Conservation (phyloP, 2,329 filamentous ascomycete species). For the Sporothrix brasiliensis region DNA sequence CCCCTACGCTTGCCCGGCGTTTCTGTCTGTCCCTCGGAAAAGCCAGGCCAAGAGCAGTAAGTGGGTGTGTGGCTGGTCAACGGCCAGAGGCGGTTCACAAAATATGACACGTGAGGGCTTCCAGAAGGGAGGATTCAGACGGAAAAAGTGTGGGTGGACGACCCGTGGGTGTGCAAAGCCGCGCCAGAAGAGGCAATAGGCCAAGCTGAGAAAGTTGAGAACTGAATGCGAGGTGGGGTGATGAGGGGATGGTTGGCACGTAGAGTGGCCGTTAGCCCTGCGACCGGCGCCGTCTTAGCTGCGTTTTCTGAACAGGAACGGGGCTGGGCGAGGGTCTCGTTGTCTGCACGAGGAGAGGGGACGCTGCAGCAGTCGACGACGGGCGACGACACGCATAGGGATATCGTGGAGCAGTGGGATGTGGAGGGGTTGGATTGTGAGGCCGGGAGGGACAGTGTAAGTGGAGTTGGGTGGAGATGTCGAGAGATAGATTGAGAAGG, state of each 20-base stretch:
- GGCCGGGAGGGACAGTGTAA: neutral
- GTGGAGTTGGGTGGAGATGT: constrained; percentile 21
- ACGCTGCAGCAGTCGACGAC: neutral
- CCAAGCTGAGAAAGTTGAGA: neutral
- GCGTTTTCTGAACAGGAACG: constrained; percentile 30
- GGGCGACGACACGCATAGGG: neutral
- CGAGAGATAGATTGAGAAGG: neutral
- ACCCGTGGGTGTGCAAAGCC: neutral
- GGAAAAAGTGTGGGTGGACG: neutral
- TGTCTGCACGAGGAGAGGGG: constrained; percentile 23
- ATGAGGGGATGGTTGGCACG: constrained; percentile 16
- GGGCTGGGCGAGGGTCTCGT: constrained; percentile 21
- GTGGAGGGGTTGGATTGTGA: constrained; percentile 1
- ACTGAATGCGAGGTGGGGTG: constrained; percentile 7
- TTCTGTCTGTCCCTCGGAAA: neutral
- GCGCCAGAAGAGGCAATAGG: constrained; percentile 7
- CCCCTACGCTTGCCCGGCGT: constrained; percentile 6
- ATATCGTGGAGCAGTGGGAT: neutral
- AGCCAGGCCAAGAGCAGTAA: neutral
- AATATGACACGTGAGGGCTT: constrained; percentile 26
- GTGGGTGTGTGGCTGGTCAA: constrained; percentile 25
- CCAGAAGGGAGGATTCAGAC: constrained; percentile 8
- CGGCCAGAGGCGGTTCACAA: neutral
- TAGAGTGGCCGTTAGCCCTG: constrained; percentile 29
- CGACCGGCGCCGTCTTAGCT: constrained; percentile 28